phyloP scores from a whole-genome alignment of 23 red algal species.

The Cyanidiococcus yangmingshanensis region DNA sequence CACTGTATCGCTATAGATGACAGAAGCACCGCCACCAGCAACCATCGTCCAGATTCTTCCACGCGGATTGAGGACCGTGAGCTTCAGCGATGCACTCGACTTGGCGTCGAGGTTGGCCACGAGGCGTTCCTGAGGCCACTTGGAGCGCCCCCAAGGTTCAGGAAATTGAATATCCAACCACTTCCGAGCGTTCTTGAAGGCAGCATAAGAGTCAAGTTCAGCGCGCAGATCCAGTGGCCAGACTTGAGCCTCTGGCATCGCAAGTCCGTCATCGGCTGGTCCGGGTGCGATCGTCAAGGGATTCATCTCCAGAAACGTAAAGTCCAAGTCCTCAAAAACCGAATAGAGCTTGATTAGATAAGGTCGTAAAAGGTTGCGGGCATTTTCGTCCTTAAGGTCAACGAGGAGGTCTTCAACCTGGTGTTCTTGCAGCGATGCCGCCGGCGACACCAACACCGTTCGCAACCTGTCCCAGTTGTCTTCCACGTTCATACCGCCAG shows the following conservation, averaged over 20 bases:
- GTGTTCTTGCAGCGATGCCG: slow-evolving; percentile 7
- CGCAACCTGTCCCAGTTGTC: slow-evolving; percentile 75
- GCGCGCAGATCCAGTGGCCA: slow-evolving; percentile 67
- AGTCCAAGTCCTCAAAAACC: slow-evolving; percentile 73
- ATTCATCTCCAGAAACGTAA: slow-evolving; percentile 93
- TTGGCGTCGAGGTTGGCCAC: slow-evolving; percentile 82
- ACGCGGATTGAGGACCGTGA: slow-evolving; percentile 66
- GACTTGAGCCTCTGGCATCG: slow-evolving; percentile 23
- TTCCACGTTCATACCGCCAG: slow-evolving; percentile 91
- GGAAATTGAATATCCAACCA: slow-evolving; percentile 92
- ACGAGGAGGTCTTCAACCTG: slow-evolving; percentile 23
- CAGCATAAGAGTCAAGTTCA: slow-evolving; percentile 90
- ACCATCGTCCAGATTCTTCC: slow-evolving; percentile 99
- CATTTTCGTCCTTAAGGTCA: slow-evolving; percentile 20
- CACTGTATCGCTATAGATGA: slow-evolving; percentile 97
- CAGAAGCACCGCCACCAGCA: slow-evolving; percentile 85
- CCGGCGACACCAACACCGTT: slow-evolving; percentile 28
- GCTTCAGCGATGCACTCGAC: slow-evolving; percentile 87
- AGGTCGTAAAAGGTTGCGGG: slow-evolving; percentile 14
- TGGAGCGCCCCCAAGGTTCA: slow-evolving; percentile 74
- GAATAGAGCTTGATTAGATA: slow-evolving; percentile 56
- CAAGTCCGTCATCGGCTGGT: not conserved
- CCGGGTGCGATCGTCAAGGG: slow-evolving; percentile 41
- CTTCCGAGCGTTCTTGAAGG: slow-evolving; percentile 69
- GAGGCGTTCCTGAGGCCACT: slow-evolving; percentile 55